phyloP scores from a whole-genome alignment of 192 early-diverging fungal genomes.

The Chytriomyces confervae region DNA sequence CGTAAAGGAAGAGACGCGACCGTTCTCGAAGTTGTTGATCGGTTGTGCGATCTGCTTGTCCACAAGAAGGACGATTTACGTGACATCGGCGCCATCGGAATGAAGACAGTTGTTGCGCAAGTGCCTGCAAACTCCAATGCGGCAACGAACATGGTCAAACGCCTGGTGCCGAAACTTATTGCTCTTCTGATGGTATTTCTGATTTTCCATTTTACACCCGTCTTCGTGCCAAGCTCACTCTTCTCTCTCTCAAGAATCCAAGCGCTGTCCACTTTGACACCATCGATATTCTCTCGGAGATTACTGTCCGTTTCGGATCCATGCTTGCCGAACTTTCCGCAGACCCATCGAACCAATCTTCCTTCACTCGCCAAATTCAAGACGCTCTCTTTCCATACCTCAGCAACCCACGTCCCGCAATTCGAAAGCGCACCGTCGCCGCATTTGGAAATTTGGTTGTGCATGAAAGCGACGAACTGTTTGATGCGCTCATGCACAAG shows the following conservation, averaged over 20 bases:
- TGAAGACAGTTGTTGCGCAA: slow-evolving; percentile 81
- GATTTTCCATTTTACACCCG: neutral
- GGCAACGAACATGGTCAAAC: slow-evolving; percentile 62
- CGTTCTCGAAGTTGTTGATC: slow-evolving; percentile 71
- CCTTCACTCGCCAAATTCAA: slow-evolving; percentile 65
- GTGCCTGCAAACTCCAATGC: slow-evolving; percentile 59
- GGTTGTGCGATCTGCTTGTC: slow-evolving; percentile 66
- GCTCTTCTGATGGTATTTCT: slow-evolving; percentile 60
- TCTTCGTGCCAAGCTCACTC: slow-evolving; percentile 45
- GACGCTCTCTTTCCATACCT: slow-evolving; percentile 70
- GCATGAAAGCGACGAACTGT: slow-evolving; percentile 71
- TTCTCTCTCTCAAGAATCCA: slow-evolving; percentile 28
- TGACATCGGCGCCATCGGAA: slow-evolving; percentile 84
- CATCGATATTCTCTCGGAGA: slow-evolving; percentile 77
- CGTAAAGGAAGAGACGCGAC: slow-evolving; percentile 73
- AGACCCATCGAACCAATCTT: slow-evolving; percentile 35
- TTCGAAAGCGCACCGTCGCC: slow-evolving; percentile 77
- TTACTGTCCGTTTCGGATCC: slow-evolving; percentile 73
- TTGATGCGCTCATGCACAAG: slow-evolving; percentile 66
- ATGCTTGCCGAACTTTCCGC: slow-evolving; percentile 50
- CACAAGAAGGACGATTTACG: slow-evolving; percentile 70
- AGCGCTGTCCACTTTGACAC: slow-evolving; percentile 61
- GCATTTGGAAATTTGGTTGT: slow-evolving; percentile 73
- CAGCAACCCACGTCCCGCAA: slow-evolving; percentile 70
- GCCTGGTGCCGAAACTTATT: slow-evolving; percentile 73